Evolutionary conservation across 257 asterid species (phyloP).

Genomic region (Paulownia fortunei): DNA sequence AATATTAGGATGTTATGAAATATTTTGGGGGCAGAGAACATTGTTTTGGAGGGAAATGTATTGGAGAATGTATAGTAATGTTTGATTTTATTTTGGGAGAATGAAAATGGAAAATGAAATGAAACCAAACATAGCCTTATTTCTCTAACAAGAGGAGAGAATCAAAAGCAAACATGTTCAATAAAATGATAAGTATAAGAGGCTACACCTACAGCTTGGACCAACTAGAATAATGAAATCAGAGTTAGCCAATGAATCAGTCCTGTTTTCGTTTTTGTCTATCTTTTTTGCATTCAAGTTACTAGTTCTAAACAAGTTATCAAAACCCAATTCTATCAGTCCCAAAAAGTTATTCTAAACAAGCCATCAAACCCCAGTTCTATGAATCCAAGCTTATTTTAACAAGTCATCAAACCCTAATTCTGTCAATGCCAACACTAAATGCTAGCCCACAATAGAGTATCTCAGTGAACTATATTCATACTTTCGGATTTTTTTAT

Average conservation of each 20-base stretch:
- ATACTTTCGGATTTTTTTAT: constrained; percentile 8
- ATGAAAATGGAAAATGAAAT: no score
- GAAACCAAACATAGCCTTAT: no score
- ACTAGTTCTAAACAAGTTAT: neutral
- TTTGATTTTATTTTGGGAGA: no score
- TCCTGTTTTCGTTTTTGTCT: neutral
- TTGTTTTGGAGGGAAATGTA: no score
- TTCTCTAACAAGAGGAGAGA: constrained; percentile 7
- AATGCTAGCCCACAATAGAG: neutral
- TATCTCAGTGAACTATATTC: neutral
- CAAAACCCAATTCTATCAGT: neutral
- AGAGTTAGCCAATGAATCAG: neutral
- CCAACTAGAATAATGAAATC: constrained; percentile 1
- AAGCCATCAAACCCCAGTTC: neutral
- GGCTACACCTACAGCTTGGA: neutral
- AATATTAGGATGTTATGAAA: no score
- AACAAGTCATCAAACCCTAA: neutral
- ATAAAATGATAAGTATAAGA: neutral
- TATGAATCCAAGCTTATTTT: neutral
- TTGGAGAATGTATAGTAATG: no score
- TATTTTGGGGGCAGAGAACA: no score
- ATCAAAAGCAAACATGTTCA: neutral
- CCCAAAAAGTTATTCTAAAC: neutral
- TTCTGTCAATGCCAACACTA: neutral
- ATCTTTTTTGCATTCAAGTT: neutral